These are phyloP conservation scores for Komagataella pastoris DNA, from an alignment of 805 yeast genomes.

Conservation along the genomic window DNA sequence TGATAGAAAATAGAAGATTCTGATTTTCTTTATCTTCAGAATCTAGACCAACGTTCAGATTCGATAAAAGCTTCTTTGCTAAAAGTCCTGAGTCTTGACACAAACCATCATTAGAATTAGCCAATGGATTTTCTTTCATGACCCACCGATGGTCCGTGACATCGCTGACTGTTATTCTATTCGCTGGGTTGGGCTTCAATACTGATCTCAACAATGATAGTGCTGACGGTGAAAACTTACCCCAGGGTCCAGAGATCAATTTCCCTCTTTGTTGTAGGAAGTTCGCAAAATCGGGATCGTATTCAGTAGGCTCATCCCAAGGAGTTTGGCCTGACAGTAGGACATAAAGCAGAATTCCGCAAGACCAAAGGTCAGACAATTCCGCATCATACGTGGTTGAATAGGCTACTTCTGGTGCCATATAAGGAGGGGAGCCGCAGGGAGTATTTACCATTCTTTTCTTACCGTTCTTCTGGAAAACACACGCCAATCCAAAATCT, in stretches of 20 bases:
- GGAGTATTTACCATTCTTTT: conserved; percentile 34
- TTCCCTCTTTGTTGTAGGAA: conserved; percentile 33
- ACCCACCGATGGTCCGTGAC: conserved; percentile 46
- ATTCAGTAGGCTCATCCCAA: conserved; percentile 51
- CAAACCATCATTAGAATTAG: conserved; percentile 27
- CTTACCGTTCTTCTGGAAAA: conserved; percentile 35
- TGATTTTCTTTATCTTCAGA: conserved; percentile 25
- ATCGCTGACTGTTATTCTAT: conserved; percentile 26
- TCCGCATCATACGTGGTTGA: conserved; percentile 42
- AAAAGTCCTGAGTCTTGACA: conserved; percentile 40
- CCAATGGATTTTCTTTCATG: conserved; percentile 25
- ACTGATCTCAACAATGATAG: conserved; percentile 39
- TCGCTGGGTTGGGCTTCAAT: conserved; percentile 31
- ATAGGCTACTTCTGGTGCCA: conserved; percentile 58
- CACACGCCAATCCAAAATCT: conserved; percentile 66
- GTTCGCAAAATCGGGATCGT: conserved; percentile 32
- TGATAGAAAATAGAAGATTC: not conserved
- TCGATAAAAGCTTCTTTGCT: conserved; percentile 36
- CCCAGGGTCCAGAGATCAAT: conserved; percentile 38
- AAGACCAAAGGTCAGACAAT: conserved; percentile 53
- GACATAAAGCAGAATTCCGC: conserved; percentile 53
- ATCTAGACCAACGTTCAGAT: conserved; percentile 37
- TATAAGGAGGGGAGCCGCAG: conserved; percentile 67
- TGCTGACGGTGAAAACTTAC: conserved; percentile 30
- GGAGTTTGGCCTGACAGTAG: conserved; percentile 54